These are phyloP conservation scores for Ceratobasidium sp. DNA, from an alignment of 1,284 basidiomycete species.

Conservation along the genomic window DNA sequence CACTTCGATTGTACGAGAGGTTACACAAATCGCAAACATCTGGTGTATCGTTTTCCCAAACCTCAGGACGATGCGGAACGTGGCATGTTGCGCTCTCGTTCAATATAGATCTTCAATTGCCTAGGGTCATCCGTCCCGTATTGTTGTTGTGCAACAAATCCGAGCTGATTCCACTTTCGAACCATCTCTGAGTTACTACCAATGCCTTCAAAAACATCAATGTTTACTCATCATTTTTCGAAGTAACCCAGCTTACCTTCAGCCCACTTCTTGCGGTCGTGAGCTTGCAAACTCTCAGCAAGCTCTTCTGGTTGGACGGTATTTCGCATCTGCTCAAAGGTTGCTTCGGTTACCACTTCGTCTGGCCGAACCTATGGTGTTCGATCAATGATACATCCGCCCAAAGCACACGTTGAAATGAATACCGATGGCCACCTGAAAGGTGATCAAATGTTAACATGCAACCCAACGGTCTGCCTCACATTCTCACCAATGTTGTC, in stretches of 20 bases:
- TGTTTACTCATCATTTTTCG: no score
- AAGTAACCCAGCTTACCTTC: neutral
- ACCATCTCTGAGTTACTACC: slow-evolving; percentile 34
- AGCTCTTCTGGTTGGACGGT: neutral
- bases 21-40: no score
- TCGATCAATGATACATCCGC: neutral
- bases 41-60: no score
- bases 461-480: neutral
- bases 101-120: neutral
- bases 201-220: no score
- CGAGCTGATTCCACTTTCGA: slow-evolving; percentile 41
- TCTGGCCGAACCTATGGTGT: slow-evolving; percentile 42
- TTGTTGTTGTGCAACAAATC: slow-evolving; percentile 21
- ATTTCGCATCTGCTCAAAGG: slow-evolving; percentile 18
- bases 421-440: slow-evolving; percentile 44
- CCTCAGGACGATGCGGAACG: no score
- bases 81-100: neutral
- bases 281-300: slow-evolving; percentile 3
- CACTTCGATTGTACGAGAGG: no score
- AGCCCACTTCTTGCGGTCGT: slow-evolving; percentile 26
- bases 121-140: slow-evolving; percentile 6
- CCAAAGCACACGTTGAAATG: neutral
- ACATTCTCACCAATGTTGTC: slow-evolving; percentile 38
- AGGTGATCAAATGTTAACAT: no score
- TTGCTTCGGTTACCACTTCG: slow-evolving; percentile 31